Base-by-base conservation (phyloP, 495 filamentous ascomycete genomes). In the Aspergillus wentii region DNA sequence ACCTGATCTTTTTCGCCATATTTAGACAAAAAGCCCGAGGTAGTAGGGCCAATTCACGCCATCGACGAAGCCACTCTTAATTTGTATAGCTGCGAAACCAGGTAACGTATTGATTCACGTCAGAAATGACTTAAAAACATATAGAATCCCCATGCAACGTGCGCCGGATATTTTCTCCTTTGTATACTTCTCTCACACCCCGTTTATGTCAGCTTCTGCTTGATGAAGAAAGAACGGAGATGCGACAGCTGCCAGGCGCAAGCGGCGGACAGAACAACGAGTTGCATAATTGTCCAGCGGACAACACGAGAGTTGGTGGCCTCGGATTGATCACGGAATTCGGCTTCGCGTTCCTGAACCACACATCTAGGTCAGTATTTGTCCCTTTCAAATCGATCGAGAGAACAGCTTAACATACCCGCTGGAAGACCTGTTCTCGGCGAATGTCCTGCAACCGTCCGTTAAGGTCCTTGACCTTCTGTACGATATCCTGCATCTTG, bases 171-270 rank as follows among this genome's bases (percentile, higher is more conserved):
- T n/a, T n/a, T n/a, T n/a, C n/a, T n/a, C n/a, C n/a, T n/a, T n/a
- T n/a, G n/a, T n/a, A n/a, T n/a, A n/a, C n/a, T n/a, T n/a, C n/a
- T n/a, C n/a, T n/a, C n/a, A n/a, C 3, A 33, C 17, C 13, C 25
- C 13, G 19, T 41, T 41, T 52, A 69, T 33, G 92, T 97, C 55
- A 98, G 75, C 72, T 98, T 98, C 71, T 98, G 92, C 77, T 98
- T 98, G 72, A 98, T 98, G 71, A 98, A 98, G 74, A 98, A 98
- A 16, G 86, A 84, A 38, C 92, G 74, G 37, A 98, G 76, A 62
- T 97, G 90, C 9, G 88, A 94, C 21, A 98, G 74, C 64, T 98
- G 92, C 92, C 92, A 98, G 38, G 92, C 88, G 62, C 92, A 98
- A 18, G 92, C 94, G 32, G 84, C 74, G 18, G 85, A 88, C 26